Evolutionary conservation across 2,329 filamentous ascomycete species (phyloP), one percentile per base, ranked within the genome.

Genomic region (Periglandula ipomoeae): DNA sequence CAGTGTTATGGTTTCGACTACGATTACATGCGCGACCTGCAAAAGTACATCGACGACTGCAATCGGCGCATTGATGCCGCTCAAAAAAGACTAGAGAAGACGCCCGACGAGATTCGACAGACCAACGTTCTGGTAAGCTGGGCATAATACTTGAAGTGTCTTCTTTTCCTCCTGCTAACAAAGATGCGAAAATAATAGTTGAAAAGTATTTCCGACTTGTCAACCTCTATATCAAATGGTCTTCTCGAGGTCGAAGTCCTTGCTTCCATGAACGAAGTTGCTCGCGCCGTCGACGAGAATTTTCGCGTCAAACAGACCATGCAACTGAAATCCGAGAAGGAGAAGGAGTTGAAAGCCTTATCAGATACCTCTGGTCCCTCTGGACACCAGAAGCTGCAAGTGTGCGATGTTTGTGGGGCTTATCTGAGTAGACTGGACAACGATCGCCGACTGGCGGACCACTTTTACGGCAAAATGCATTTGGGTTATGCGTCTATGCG

Each of bases 401-500:
- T 98, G 42, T 98, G 93, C 75, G 93, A 98, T 68, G 93, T 97
- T 1, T 98, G 93, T 66, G 93, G 93, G 53, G 93, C 93, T 5
- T 98, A 97, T 65, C 77, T 98, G 34, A 89, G 84, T 53, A 74
- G 93, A 20, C 77, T 98, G 27, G 93, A 98, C 64, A 98, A 98
- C 63, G 93, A 98, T 65, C 80, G 93, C 32, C 79, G 93, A 26
- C 67, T 98, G 62, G 93, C 93, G 19, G 93, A 98, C 64, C 93
- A 98, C 66, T 98, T 98, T 65, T 97, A 96, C 67, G 93, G 93
- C 20, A 98, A 98, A 75, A 98, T 98, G 93, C 93, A 98, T 63
- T 71, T 98, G 50, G 93, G 93, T 0, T 98, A 97, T 65, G 93
- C 93, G 15, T 88, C 95, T 70, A 98, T 98, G 93, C 82, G 93